Evolutionary conservation across 2,329 filamentous ascomycete genomes (phyloP), one percentile per base, ranked within the genome.

Genomic region (Trichophyton benhamiae): DNA sequence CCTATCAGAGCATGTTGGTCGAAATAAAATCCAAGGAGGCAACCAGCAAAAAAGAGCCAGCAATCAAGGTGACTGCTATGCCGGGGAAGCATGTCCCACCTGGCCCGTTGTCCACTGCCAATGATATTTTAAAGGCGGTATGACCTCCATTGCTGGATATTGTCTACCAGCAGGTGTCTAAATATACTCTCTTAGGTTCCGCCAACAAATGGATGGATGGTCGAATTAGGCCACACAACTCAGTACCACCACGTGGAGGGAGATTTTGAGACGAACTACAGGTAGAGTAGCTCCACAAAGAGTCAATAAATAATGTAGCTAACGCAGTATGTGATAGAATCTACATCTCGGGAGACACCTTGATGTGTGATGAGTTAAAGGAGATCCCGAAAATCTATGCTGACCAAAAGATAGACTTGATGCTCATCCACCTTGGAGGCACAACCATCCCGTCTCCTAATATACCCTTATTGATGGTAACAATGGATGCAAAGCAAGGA

Each of bases 271-370:
- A 75, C 71, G 22, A 80, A 82, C 0, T 84, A 83, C 67, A 72
- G 80, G 59, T 60, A 33, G 20, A 44, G 25, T 58, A 58, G 8
- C 55, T 30, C 22, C 36, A 3, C 22, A 1, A 27, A 3, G n/a
- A n/a, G 2, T 25, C 1, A 4, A 11, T 36, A 15, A 25, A 49
- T 15, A 36, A 30, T 13, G 49, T 22, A 36, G 27, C 27, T 59
- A 7, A 44, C 3, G 3, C 20, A n/a, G 17, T 15, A 6, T 11
- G 9, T 33, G 17, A 3, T 41, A 60, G 59, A 13, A 85, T 87
- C 67, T 87, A 87, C 71, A 86, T 87, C 63, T 83, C 83, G 0
- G 84, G 84, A 20, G 84, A 87, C 68, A 87, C 84, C 1, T 74
- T 87, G 6, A 75, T 85, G 67, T 78, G 84, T 22, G 79, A 83